Conservation (phyloP, 1,139 yeast species). For the Geotrichum phurueaensis region DNA sequence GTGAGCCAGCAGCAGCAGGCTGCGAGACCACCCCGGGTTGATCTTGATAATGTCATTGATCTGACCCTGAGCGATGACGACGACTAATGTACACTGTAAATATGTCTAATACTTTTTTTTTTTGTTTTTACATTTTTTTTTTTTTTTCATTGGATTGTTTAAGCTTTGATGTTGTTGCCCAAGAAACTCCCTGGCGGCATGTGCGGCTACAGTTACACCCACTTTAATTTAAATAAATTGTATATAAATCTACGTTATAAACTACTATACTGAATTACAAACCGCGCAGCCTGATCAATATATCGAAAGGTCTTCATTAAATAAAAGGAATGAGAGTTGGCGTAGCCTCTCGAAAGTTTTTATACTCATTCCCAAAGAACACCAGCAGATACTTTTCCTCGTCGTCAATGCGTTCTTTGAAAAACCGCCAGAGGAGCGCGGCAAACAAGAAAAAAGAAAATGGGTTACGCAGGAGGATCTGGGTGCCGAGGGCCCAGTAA, state of each 20-base stretch:
- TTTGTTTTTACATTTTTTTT: not conserved
- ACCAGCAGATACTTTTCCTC: slow-evolving; percentile 62
- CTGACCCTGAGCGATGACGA: slow-evolving; percentile 14
- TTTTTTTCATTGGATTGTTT: not conserved
- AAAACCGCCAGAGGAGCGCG: slow-evolving; percentile 57
- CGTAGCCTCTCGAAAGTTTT: slow-evolving; percentile 45
- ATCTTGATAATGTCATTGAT: slow-evolving; percentile 7
- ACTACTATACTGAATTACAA: not conserved
- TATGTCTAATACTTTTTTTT: not conserved
- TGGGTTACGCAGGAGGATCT: slow-evolving; percentile 62
- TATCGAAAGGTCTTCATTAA: slow-evolving; percentile 22
- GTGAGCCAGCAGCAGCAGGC: not conserved
- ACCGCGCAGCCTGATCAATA: not conserved
- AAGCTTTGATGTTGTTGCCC: not conserved
- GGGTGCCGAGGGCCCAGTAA: slow-evolving; percentile 90
- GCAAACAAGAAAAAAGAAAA: slow-evolving; percentile 46
- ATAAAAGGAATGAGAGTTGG: slow-evolving; percentile 64
- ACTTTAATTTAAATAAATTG: too few relatives aligned
- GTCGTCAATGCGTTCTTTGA: slow-evolving; percentile 51
- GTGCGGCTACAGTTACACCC: not conserved
- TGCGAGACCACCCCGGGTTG: not conserved
- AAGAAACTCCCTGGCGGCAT: not conserved
- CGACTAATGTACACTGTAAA: not conserved
- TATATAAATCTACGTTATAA: too few relatives aligned
- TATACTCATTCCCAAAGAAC: slow-evolving; percentile 68